phyloP scores from a whole-genome alignment of 1,284 basidiomycete species.

The Crepidotus sp. region DNA sequence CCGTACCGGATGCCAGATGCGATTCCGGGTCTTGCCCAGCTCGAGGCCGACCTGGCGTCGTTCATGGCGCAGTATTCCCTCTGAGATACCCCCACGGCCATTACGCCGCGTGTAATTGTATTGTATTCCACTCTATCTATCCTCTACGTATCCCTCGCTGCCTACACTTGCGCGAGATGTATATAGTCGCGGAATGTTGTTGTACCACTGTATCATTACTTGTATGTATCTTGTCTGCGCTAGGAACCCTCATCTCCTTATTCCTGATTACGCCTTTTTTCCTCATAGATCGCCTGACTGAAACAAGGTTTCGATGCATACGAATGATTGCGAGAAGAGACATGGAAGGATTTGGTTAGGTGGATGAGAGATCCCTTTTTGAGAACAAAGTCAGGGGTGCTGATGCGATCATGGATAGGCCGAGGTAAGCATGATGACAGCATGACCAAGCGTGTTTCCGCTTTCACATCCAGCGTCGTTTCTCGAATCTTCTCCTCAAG shows the following conservation, averaged over 20 bases:
- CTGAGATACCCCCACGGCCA: background rate
- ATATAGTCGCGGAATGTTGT: slow-evolving; percentile 1
- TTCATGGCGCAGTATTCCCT: slow-evolving; percentile 17
- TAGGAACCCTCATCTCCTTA: background rate
- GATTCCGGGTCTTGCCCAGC: slow-evolving; percentile 13
- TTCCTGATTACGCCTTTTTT: background rate
- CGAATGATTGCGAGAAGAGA: slow-evolving; percentile 1
- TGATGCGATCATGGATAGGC: background rate
- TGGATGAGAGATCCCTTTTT: background rate
- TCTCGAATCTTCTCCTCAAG: slow-evolving; percentile 10
- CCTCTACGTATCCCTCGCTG: slow-evolving; percentile 2
- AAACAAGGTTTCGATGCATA: slow-evolving; percentile 9
- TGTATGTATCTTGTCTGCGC: background rate
- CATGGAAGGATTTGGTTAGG: background rate
- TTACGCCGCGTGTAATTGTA: background rate
- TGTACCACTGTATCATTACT: slow-evolving; percentile 15
- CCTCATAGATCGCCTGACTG: slow-evolving; percentile 1
- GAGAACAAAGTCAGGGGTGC: background rate
- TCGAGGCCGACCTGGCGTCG: slow-evolving; percentile 16
- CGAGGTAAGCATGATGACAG: too few relatives aligned
- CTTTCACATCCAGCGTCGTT: too few relatives aligned
- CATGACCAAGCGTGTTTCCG: background rate
- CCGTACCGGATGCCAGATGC: slow-evolving; percentile 1
- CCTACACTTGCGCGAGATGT: slow-evolving; percentile 1
- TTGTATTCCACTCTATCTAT: background rate